Conservation (phyloP, 495 filamentous ascomycete species). For the Aspergillus baeticus region DNA sequence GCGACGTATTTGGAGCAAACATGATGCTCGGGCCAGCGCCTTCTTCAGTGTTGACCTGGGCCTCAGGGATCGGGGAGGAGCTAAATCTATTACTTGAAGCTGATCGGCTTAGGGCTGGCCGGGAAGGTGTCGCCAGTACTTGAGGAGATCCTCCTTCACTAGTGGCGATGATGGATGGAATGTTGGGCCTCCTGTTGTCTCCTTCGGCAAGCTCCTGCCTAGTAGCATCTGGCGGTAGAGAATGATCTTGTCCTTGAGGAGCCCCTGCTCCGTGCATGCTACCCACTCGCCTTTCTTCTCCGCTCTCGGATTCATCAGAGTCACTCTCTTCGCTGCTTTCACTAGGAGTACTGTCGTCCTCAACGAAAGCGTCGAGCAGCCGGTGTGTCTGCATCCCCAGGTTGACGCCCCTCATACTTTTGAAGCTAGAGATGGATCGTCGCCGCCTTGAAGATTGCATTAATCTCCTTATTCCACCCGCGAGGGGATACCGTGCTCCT, state of each 20-base stretch:
- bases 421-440: slow-evolving; percentile 64
- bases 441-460: slow-evolving; percentile 50
- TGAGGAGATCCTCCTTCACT: slow-evolving; percentile 42
- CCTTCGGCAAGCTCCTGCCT: slow-evolving; percentile 5
- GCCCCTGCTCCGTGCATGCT: slow-evolving; percentile 5
- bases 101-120: slow-evolving; percentile 33
- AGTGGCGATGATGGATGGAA: slow-evolving; percentile 50
- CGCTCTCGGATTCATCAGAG: slow-evolving; percentile 38
- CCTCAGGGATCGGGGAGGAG: slow-evolving; percentile 71
- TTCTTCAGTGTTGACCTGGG: slow-evolving; percentile 63
- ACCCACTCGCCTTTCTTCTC: slow-evolving; percentile 39
- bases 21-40: slow-evolving; percentile 71
- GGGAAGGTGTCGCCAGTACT: slow-evolving; percentile 23
- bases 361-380: slow-evolving; percentile 62
- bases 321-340: slow-evolving; percentile 49
- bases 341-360: slow-evolving; percentile 50
- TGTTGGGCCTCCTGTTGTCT: slow-evolving; percentile 15
- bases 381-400: slow-evolving; percentile 78
- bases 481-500: slow-evolving; percentile 35
- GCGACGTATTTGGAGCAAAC: slow-evolving; percentile 60
- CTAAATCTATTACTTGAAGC: slow-evolving; percentile 59
- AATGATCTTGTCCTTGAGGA: neutral
- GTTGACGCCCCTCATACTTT: slow-evolving; percentile 58
- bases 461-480: slow-evolving; percentile 50
- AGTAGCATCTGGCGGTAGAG: slow-evolving; percentile 10